These are phyloP conservation scores for Scortechinia acanthostroma DNA, from an alignment of 2,329 filamentous ascomycete species.

Conservation along the genomic window DNA sequence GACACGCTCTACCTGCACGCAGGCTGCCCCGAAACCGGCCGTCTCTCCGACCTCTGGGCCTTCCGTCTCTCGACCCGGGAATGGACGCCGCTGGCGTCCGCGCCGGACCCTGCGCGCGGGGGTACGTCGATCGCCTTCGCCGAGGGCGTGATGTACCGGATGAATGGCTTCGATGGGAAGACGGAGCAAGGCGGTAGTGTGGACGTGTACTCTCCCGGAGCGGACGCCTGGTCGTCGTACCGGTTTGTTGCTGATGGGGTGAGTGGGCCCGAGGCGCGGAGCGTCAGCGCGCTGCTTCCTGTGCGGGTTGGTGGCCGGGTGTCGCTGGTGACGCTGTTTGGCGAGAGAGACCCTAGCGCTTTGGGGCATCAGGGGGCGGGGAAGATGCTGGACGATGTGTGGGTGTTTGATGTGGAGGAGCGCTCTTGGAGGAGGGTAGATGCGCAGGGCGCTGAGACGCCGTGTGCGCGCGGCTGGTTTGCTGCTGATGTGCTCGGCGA, in stretches of 20 bases:
- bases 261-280: conserved; percentile 20
- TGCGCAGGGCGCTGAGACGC: conserved; percentile 10
- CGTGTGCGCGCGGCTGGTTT: conserved; percentile 28
- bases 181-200: conserved; percentile 48
- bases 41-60: conserved; percentile 52
- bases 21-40: conserved; percentile 47
- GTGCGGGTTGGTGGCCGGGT: conserved; percentile 9
- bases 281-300: conserved; percentile 16
- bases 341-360: conserved; percentile 25
- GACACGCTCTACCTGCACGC: conserved; percentile 50
- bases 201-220: conserved; percentile 30
- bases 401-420: conserved; percentile 25
- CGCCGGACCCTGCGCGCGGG: conserved; percentile 41
- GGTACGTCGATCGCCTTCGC: conserved; percentile 37
- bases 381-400: conserved; percentile 28
- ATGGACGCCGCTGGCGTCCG: conserved; percentile 44
- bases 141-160: conserved; percentile 39
- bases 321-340: conserved; percentile 26
- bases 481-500: conserved; percentile 18
- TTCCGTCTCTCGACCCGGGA: conserved; percentile 34
- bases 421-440: conserved; percentile 16
- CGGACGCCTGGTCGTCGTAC: conserved; percentile 14
- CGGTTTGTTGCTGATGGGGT: conserved; percentile 15
- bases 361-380: conserved; percentile 29
- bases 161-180: conserved; percentile 58